Evolutionary conservation across 768 basidiomycete genomes (phyloP), one percentile per base, ranked within the genome.

Genomic region (Tylopilus intermedius): DNA sequence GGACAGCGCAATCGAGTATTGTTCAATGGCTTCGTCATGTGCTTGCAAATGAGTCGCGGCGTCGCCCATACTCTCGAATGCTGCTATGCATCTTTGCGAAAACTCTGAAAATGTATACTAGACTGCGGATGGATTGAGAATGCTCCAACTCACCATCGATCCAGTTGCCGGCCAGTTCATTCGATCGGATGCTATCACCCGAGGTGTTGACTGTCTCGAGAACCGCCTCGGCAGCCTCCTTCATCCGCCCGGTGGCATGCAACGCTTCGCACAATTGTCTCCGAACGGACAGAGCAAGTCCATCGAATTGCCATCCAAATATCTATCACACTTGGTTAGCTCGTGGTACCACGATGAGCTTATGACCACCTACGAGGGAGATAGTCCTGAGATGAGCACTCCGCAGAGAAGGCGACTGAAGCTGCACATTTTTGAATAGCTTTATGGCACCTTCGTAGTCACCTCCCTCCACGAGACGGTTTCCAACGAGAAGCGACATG

Each of bases 1-100:
- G 9, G 50, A 57, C 24, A 61, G 24, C 6, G 58, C 59, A 9
- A 50, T 27, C 2, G 58, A 57, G 22, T 60, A 60, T n/a, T 51
- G 49, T 18, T 49, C 51, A 33, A 59, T 56, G 4, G 59, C 59
- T 32, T 56, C 39, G 5, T 60, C 49, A 3, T 60, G 47, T 22
- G 38, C 32, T n/a, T 50, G 42, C 2, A 54, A 53, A 22, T 42
- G 33, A 8, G 49, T 41, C 15, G 58, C 54, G 24, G 41, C 49
- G 11, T 60, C 58, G 2, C 57, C 59, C 54, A 53, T 50, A 37
- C 39, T 45, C 39, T 60, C 57, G 8, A 60, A 45, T 0, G 8
- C 49, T 5, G 53, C 51, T 2, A 39, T 33, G 27, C 54, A 53
- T 47, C 27, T 55, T 41, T 40, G 43, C n/a, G 48, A 40, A 14